Percentiles rank a stretch among this genome's conserved stretches.
Evolutionary conservation across 108 stramenopile genomes (phyloP).

Genomic region (Skeletonema tropicum): DNA sequence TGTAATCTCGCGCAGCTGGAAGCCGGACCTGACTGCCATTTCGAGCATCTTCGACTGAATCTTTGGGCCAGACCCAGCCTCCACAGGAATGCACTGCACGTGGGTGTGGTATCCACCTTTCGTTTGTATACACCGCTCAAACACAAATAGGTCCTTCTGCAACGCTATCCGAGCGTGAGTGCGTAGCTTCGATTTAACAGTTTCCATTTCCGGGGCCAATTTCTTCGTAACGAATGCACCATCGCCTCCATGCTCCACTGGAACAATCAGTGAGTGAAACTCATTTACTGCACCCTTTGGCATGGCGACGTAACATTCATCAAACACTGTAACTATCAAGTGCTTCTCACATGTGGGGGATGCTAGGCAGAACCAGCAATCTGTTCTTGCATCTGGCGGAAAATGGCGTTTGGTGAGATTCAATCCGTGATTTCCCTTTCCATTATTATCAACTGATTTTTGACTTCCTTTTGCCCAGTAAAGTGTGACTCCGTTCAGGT

Average conservation of each 20-base stretch:
- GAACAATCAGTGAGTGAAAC: conserved; percentile 85
- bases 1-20: conserved; percentile 71
- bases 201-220: conserved; percentile 58
- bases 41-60: conserved; percentile 71
- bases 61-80: conserved; percentile 40
- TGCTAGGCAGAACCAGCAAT: conserved; percentile 94
- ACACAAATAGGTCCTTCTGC: conserved; percentile 82
- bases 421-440: conserved; percentile 35
- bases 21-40: conserved; percentile 57
- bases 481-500: conserved; percentile 57
- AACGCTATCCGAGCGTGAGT: conserved; percentile 58
- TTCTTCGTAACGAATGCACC: conserved; percentile 58
- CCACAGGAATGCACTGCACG: conserved; percentile 82
- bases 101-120: conserved; percentile 90
- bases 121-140: conserved; percentile 88
- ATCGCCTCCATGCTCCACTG: conserved; percentile 68
- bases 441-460: conserved; percentile 27
- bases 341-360: conserved; percentile 89
- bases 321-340: conserved; percentile 77
- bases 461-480: conserved; percentile 70
- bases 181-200: conserved; percentile 56
- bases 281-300: conserved; percentile 85
- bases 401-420: conserved; percentile 69
- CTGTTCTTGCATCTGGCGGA: conserved; percentile 73
- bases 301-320: conserved; percentile 79